Evolutionary conservation across 2,329 filamentous ascomycete genomes (phyloP), one percentile per base, ranked within the genome.

Genomic region (Colletotrichum sp.): DNA sequence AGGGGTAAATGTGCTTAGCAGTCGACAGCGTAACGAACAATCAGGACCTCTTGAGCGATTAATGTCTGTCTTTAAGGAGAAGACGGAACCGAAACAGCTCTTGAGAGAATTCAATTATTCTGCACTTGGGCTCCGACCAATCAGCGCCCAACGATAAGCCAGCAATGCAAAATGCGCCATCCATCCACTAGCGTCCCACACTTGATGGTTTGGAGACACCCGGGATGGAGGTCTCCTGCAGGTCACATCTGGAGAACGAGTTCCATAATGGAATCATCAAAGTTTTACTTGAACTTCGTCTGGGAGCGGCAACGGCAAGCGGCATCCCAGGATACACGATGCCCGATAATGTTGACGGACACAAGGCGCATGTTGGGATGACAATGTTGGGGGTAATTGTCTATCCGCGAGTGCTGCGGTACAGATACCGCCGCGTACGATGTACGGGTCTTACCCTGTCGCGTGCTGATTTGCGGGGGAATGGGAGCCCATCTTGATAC

Each of bases 51-150:
- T 65, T 75, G 72, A 75, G 75, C 72, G 75, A 77, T 77, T 77
- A 72, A 75, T 61, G 75, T 32, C 55, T 36, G 74, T 19, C 68
- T 72, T 77, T 77, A 75, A 77, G 65, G 75, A 75, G 44, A 69
- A 36, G 57, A 66, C 36, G 30, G 73, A 75, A 69, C 64, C 68
- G 68, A 69, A 66, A 75, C 36, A 30, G 63, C 68, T 63, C 75
- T 72, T 80, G 78, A 77, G 77, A 79, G 77, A 82, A 82, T 79
- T 75, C 79, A 82, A 83, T 83, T 83, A 83, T 83, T 82, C 80
- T 82, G 82, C 79, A 77, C 81, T 80, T 79, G 61, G 15, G 8
- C 7, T 7, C 22, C 13, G 59, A 68, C 82, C 82, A 83, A 83
- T 83, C 78, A 80, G 13, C 34, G 57, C 8, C 63, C 74, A 68